Base-by-base conservation (phyloP, 129 eudicot genomes). In the Kitagawia praeruptora region DNA sequence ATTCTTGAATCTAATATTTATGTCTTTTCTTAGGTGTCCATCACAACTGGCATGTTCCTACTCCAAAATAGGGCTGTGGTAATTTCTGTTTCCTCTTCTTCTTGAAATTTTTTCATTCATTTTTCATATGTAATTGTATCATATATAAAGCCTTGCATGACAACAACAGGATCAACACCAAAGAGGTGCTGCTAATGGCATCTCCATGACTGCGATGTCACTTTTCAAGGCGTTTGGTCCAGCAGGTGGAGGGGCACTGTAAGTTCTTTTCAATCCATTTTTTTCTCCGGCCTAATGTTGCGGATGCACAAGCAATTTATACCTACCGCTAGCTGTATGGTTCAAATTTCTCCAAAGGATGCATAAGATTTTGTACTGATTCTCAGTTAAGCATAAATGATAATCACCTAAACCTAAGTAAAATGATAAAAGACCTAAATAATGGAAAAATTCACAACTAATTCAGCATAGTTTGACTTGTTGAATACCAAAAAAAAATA, bases 111-210 rank as follows among this genome's bases (percentile, higher is more conserved):
- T 2, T 13, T 46, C 31, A 34, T 66, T 44, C 46, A 18, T 11
- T 46, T 31, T 31, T 42, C 31, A 66, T 25, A 40, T 34, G 53
- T 31, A 27, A 48, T 45, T 10, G 31, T 23, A 1, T 79, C 51
- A 10, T 49, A 2, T 38, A 19, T 72, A 40, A 74, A 41, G 27
- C 15, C 18, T 42, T 42, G 42, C 56, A 56, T 39, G 70, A 72
- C 46, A 70, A 77, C 47, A 14, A 63, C 82, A 94, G 98, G 96
- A 83, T 19, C 98, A 92, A 87, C 85, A 80, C 78, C 91, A 95
- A 87, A 86, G 98, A 78, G 98, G 98, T 71, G 96, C 97, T 54
- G 98, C 98, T 10, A 95, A 95, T 85, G 98, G 93, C 53, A 56
- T 89, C 38, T 49, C 77, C 49, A 84, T 87, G 93, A 85, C 91